Evolutionary conservation across 371 early-diverging fungal genomes (phyloP).

Genomic region (Haplosporangium sp.): DNA sequence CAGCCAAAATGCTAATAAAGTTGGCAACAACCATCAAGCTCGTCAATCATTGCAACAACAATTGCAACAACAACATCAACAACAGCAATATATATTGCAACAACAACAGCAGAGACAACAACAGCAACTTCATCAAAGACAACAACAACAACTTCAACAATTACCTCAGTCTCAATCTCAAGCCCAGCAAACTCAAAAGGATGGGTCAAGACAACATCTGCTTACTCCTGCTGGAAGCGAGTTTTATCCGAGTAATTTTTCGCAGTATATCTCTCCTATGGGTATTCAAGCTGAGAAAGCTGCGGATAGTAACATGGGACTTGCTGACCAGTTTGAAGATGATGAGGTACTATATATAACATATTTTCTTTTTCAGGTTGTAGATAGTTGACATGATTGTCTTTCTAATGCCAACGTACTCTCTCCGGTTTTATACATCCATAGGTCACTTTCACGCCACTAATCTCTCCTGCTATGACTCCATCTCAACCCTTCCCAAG

Average conservation of each 20-base stretch:
- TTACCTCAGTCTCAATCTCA: conserved; percentile 28
- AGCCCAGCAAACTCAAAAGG: conserved; percentile 18
- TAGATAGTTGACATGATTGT: too few species aligned
- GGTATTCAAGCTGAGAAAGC: conserved; percentile 29
- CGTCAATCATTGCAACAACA: conserved; percentile 22
- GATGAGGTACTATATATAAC: conserved; percentile 19
- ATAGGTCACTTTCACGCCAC: conserved; percentile 73
- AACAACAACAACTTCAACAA: conserved; percentile 47
- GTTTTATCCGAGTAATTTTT: conserved; percentile 29
- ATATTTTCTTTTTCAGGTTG: too few species aligned
- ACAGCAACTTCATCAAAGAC: conserved; percentile 37
- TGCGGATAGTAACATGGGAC: conserved; percentile 10
- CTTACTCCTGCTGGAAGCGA: conserved; percentile 43
- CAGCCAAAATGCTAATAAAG: neutral
- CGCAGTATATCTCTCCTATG: conserved; percentile 45
- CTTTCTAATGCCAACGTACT: conserved; percentile 10
- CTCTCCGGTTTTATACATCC: conserved; percentile 55
- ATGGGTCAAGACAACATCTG: conserved; percentile 28
- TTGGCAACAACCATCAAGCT: neutral
- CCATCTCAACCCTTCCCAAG: conserved; percentile 65
- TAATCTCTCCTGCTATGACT: conserved; percentile 80
- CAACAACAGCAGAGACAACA: conserved; percentile 32
- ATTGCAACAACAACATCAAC: conserved; percentile 33
- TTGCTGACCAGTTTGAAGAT: conserved; percentile 42
- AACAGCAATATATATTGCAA: conserved; percentile 18